Evolutionary conservation across 2,329 filamentous ascomycete genomes (phyloP).

Genomic region (Venturiaceae sp.): DNA sequence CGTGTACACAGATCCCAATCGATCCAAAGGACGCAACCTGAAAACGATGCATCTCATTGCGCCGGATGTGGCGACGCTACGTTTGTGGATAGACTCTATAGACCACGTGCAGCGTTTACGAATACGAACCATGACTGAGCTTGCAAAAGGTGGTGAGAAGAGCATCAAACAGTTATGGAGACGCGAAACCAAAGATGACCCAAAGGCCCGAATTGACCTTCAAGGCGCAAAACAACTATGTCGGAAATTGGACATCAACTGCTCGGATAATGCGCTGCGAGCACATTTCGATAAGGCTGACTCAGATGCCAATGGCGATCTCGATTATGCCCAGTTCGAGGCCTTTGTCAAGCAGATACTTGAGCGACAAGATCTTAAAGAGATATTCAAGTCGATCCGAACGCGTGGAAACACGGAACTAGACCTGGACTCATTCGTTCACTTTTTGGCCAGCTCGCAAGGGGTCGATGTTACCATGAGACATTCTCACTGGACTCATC

Average conservation of each 20-base stretch:
- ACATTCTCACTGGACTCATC: slow-evolving; percentile 54
- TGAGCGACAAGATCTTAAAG: slow-evolving; percentile 68
- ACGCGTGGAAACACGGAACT: slow-evolving; percentile 52
- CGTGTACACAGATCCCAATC: slow-evolving; percentile 70
- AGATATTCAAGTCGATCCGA: slow-evolving; percentile 55
- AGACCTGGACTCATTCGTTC: slow-evolving; percentile 61
- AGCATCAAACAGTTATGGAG: slow-evolving; percentile 80
- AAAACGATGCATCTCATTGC: slow-evolving; percentile 87
- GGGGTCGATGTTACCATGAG: slow-evolving; percentile 64
- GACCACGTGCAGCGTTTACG: slow-evolving; percentile 78
- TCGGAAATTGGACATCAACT: slow-evolving; percentile 85
- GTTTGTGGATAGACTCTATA: slow-evolving; percentile 74
- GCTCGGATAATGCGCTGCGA: slow-evolving; percentile 63
- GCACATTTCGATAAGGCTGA: slow-evolving; percentile 68
- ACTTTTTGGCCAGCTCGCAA: slow-evolving; percentile 66
- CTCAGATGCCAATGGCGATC: slow-evolving; percentile 48
- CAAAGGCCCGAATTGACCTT: slow-evolving; percentile 66
- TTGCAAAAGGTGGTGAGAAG: slow-evolving; percentile 67
- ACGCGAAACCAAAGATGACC: slow-evolving; percentile 60
- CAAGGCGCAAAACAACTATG: slow-evolving; percentile 74
- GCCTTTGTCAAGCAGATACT: slow-evolving; percentile 77
- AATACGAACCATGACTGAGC: slow-evolving; percentile 79
- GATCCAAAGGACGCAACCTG: slow-evolving; percentile 56
- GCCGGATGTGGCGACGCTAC: slow-evolving; percentile 59
- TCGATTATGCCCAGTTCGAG: slow-evolving; percentile 75